A percentile compares a stretch with the other conserved stretches of the same genome.
phyloP scores from a whole-genome alignment of 768 basidiomycete species.

The Tulasnella sp. region DNA sequence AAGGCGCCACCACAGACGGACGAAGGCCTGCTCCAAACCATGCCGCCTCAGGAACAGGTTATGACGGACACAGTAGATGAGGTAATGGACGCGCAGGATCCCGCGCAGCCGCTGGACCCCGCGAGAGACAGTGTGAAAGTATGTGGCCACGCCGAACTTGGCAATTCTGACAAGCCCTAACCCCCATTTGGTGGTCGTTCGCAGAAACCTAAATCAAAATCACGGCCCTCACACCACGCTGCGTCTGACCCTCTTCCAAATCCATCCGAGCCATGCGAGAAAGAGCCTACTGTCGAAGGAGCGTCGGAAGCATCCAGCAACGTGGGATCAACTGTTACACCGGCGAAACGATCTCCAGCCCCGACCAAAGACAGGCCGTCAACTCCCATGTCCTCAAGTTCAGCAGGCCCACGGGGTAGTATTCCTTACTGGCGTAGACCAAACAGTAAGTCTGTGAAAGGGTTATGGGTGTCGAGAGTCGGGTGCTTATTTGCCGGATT shows the following conservation, averaged over 20 bases:
- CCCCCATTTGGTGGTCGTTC: background rate
- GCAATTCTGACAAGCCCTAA: background rate
- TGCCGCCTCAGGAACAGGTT: background rate
- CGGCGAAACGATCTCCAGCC: background rate
- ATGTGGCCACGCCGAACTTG: background rate
- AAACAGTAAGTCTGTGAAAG: conserved; percentile 9
- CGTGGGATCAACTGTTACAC: background rate
- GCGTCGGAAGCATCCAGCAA: background rate
- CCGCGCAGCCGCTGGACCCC: background rate
- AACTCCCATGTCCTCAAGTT: background rate
- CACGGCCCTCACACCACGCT: background rate
- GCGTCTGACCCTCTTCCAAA: background rate
- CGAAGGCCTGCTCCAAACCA: background rate
- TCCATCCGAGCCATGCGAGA: background rate
- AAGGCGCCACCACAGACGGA: background rate
- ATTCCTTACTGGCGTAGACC: conserved; percentile 15
- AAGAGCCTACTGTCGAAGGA: background rate
- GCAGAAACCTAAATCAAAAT: background rate
- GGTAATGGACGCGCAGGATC: background rate
- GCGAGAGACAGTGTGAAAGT: background rate
- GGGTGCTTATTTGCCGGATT: conserved; percentile 8
- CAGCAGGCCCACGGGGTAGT: background rate
- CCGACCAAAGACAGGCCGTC: background rate
- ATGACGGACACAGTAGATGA: background rate
- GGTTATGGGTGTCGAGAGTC: background rate